Evolutionary conservation across 139 green algal species (phyloP), one percentile per base, ranked within the genome.

Genomic region (Chlorella sp.): DNA sequence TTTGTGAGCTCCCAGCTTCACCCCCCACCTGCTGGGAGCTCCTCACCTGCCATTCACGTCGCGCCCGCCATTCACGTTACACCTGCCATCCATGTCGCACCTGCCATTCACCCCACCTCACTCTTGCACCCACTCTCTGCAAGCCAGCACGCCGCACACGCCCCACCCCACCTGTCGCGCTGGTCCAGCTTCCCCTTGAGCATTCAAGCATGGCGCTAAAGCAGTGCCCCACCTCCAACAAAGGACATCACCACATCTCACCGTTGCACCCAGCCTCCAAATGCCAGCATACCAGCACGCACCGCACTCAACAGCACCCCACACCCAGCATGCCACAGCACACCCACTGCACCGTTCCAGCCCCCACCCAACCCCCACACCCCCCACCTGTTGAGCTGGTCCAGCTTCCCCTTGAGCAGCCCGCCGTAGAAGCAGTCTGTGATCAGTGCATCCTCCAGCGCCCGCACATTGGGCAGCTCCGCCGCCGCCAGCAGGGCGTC

Each of bases 371-470:
- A 26, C 28, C 30, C 28, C 68, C 81, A 1, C 34, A 5, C 9
- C 89, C 14, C 82, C 87, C 88, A 94, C 66, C 78, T 86, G 86
- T 91, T 80, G 81, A 86, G 90, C 89, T 98, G 96, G 92, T 99
- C 96, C 71, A 99, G 93, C 94, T 95, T 96, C n/a, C 96, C 97
- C 3, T 71, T 86, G 4, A 97, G 37, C 75, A 96, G 79, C 18
- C 93, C 96, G 30, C 89, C 79, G 91, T 98, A 98, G 88, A 99
- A 97, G 94, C 97, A 99, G 79, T 99, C 92, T 30, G 94, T 96
- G 86, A 99, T 98, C 57, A 99, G 91, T 85, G 99, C 92, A 88
- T 99, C 96, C 92, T 99, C 97, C 79, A 99, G 94, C 88, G 97
- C 92, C 7, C 96, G 91, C 84, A 98, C 92, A 36, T 86, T 95